Conservation (phyloP, 176 grass and related monocot genomes). For the Phoenix roebelenii region DNA sequence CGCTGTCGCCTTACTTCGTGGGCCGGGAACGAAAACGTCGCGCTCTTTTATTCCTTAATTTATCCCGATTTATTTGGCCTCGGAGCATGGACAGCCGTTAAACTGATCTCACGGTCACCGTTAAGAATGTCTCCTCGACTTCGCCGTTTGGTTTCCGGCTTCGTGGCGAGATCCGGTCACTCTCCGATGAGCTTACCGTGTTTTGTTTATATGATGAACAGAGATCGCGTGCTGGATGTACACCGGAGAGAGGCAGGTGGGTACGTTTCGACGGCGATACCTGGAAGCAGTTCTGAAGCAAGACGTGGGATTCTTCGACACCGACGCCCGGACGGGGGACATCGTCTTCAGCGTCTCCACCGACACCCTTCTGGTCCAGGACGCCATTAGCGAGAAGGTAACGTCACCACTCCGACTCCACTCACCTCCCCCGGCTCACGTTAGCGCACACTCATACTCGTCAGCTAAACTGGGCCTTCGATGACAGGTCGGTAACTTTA, state of each 20-base stretch:
- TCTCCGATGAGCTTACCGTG: background rate
- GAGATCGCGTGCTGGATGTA: conserved; percentile 99
- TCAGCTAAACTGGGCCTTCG: too few relatives aligned
- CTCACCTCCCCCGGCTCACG: too few relatives aligned
- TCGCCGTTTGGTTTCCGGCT: too few relatives aligned
- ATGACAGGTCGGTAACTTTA: conserved; percentile 72
- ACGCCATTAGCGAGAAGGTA: conserved; percentile 92
- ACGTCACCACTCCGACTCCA: background rate
- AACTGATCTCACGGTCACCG: too few relatives aligned
- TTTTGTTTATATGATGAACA: conserved; percentile 7
- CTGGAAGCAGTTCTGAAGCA: conserved; percentile 85
- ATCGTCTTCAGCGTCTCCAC: conserved; percentile 93
- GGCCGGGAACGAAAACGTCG: too few relatives aligned
- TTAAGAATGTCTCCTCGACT: too few relatives aligned
- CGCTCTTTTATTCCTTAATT: too few relatives aligned
- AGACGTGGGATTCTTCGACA: conserved; percentile 98
- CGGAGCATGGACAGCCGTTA: too few relatives aligned
- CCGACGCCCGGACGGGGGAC: conserved; percentile 83
- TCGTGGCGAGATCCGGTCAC: too few relatives aligned
- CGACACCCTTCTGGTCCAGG: conserved; percentile 90
- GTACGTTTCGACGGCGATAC: conserved; percentile 60
- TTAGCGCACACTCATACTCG: too few relatives aligned
- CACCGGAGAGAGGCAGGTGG: conserved; percentile 87
- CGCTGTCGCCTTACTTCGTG: conserved; percentile 17
- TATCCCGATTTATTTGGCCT: too few relatives aligned